These are phyloP conservation scores for Tympanopsis confertula DNA, from an alignment of 2,329 filamentous ascomycete species.

Conservation along the genomic window DNA sequence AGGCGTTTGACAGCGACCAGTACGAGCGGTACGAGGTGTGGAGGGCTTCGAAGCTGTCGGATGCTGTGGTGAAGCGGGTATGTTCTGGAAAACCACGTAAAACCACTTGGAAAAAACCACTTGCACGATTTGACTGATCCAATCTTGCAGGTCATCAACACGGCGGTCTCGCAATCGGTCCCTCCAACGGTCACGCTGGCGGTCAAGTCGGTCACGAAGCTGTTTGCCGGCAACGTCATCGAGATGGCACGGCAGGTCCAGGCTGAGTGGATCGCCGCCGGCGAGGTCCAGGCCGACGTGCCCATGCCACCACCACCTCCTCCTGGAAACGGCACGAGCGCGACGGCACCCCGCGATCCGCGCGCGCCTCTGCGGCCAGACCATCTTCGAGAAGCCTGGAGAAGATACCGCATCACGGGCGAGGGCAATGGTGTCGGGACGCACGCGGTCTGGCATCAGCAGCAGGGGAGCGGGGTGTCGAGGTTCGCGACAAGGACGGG, in stretches of 20 bases:
- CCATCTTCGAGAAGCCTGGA: conserved; percentile 62
- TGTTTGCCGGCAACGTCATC: conserved; percentile 67
- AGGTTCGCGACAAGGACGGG: conserved; percentile 43
- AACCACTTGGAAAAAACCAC: neutral
- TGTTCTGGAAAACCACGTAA: conserved; percentile 1
- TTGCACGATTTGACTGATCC: neutral
- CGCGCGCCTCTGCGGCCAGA: conserved; percentile 58
- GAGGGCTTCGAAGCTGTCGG: conserved; percentile 56
- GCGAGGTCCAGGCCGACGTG: conserved; percentile 43
- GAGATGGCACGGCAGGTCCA: conserved; percentile 62
- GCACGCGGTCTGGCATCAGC: conserved; percentile 47
- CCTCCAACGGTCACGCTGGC: conserved; percentile 62
- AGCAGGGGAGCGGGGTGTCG: conserved; percentile 46
- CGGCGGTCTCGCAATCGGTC: conserved; percentile 69
- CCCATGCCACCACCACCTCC: conserved; percentile 23
- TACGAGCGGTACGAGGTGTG: conserved; percentile 61
- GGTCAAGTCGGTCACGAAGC: conserved; percentile 66
- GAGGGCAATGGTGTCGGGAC: conserved; percentile 52
- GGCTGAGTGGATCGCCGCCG: conserved; percentile 53
- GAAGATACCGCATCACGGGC: conserved; percentile 51
- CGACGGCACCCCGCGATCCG: conserved; percentile 16
- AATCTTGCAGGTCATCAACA: conserved; percentile 54
- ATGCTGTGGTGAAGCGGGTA: conserved; percentile 58
- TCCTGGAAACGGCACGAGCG: conserved; percentile 11
- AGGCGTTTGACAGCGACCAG: conserved; percentile 54